phyloP scores from a whole-genome alignment of 352 stramenopile species.

The Blastocystis sp. region DNA sequence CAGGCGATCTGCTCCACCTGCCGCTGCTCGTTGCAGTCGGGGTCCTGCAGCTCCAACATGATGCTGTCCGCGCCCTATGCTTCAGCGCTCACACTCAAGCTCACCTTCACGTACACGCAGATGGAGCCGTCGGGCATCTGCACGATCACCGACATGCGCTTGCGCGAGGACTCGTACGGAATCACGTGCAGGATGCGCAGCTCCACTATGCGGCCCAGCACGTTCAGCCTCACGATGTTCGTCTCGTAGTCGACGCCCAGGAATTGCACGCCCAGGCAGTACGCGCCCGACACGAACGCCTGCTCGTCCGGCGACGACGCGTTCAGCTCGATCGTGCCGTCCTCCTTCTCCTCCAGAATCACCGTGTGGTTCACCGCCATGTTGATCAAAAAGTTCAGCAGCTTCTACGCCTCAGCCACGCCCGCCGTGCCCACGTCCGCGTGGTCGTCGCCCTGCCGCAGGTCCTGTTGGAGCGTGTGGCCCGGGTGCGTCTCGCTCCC shows the following conservation, averaged over 20 bases:
- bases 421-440: conserved; percentile 75
- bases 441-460: conserved; percentile 76
- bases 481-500: conserved; percentile 73
- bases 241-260: conserved; percentile 74
- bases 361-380: conserved; percentile 90
- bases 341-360: conserved; percentile 87
- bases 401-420: conserved; percentile 20
- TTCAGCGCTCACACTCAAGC: not conserved
- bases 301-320: conserved; percentile 86
- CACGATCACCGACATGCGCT: conserved; percentile 87
- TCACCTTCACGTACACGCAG: conserved; percentile 71
- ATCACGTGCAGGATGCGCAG: conserved; percentile 81
- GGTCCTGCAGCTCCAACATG: conserved; percentile 78
- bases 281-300: conserved; percentile 83
- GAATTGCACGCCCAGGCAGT: conserved; percentile 81
- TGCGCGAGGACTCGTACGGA: conserved; percentile 86
- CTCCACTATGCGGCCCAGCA: conserved; percentile 28
- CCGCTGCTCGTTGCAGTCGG: conserved; percentile 71
- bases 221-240: conserved; percentile 69
- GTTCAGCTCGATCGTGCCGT: conserved; percentile 81
- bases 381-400: conserved; percentile 78
- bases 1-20: conserved; percentile 75
- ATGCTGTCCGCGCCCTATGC: conserved; percentile 80
- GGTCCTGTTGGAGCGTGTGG: conserved; percentile 74
- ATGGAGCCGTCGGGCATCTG: conserved; percentile 72